Evolutionary conservation across 1,284 basidiomycete genomes (phyloP).

Genomic region (Boletus semigastroideus): DNA sequence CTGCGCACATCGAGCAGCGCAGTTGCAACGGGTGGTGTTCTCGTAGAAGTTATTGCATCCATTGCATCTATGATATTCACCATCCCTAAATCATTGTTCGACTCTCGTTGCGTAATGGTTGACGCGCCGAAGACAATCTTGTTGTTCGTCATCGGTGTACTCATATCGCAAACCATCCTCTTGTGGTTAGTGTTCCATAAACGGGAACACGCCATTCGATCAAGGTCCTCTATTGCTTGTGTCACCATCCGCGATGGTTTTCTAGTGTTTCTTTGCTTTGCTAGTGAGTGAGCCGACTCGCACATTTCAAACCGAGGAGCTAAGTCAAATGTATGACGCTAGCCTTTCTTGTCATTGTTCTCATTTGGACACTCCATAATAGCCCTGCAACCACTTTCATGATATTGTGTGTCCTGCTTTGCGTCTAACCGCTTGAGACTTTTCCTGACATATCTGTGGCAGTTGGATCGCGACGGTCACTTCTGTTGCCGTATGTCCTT

Average conservation of each 20-base stretch:
- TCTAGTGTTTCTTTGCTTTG: slow-evolving; percentile 16
- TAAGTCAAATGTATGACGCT: neutral
- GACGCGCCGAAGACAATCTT: slow-evolving; percentile 11
- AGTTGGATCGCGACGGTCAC: slow-evolving; percentile 23
- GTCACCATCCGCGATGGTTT: slow-evolving; percentile 28
- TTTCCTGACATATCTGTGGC: neutral
- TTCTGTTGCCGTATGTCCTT: slow-evolving; percentile 18
- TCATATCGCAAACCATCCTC: slow-evolving; percentile 18
- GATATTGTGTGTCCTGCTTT: slow-evolving; percentile 12
- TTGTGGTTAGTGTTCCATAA: slow-evolving; percentile 21
- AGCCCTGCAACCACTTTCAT: slow-evolving; percentile 9
- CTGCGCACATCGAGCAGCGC: neutral
- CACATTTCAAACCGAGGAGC: neutral
- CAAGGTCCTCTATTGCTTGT: slow-evolving; percentile 9
- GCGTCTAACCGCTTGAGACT: neutral
- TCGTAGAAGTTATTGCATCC: slow-evolving; percentile 8
- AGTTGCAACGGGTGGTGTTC: slow-evolving; percentile 6
- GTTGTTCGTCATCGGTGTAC: slow-evolving; percentile 6
- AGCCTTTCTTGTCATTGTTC: slow-evolving; percentile 1
- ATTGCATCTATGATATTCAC: neutral
- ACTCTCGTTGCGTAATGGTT: slow-evolving; percentile 14
- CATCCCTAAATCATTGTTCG: slow-evolving; percentile 11
- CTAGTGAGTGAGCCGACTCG: slow-evolving; percentile 11
- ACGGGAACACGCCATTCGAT: slow-evolving; percentile 2
- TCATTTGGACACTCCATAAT: slow-evolving; percentile 2